Evolutionary conservation across 208 protist species (phyloP).

Genomic region (Acanthamoeba pearcei): DNA sequence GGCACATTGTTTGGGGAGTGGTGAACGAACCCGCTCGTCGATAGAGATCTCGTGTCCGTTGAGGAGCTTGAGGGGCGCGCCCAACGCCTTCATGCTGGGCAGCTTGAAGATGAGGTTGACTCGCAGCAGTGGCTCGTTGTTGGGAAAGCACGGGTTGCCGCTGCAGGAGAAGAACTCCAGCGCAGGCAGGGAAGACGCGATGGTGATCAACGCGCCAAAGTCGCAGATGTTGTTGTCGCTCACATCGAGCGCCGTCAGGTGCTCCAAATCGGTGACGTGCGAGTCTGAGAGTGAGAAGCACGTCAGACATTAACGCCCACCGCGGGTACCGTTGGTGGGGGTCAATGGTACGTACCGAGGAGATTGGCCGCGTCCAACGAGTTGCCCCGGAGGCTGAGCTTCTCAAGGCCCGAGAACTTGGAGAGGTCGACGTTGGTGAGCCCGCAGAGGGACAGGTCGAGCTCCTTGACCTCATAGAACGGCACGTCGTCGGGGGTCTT

Average conservation of each 20-base stretch:
- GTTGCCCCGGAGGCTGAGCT: conserved; percentile 64
- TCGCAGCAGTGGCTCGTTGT: conserved; percentile 49
- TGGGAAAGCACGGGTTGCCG: conserved; percentile 65
- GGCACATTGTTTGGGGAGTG: not conserved
- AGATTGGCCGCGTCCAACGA: not conserved
- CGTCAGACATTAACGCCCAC: not conserved
- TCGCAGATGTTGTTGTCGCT: conserved; percentile 66
- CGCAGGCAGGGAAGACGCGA: not conserved
- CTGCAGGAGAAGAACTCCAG: conserved; percentile 1
- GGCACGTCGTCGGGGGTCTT: conserved; percentile 54
- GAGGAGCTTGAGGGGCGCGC: conserved; percentile 50
- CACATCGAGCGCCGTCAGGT: conserved; percentile 27
- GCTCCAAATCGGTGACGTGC: not conserved
- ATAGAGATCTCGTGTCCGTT: conserved; percentile 36
- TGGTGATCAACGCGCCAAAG: conserved; percentile 20
- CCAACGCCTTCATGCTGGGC: conserved; percentile 1
- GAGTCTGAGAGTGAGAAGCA: not conserved
- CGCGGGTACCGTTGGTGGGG: too few relatives aligned
- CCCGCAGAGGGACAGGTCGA: conserved; percentile 47
- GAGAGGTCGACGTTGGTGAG: conserved; percentile 44
- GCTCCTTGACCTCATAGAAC: conserved; percentile 1
- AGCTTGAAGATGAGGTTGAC: conserved; percentile 49
- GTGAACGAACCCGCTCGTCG: conserved; percentile 37
- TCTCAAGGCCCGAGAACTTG: conserved; percentile 23
- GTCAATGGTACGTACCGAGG: not conserved